Evolutionary conservation across 306 rosid genomes (phyloP).

Genomic region (Alnus rubra): DNA sequence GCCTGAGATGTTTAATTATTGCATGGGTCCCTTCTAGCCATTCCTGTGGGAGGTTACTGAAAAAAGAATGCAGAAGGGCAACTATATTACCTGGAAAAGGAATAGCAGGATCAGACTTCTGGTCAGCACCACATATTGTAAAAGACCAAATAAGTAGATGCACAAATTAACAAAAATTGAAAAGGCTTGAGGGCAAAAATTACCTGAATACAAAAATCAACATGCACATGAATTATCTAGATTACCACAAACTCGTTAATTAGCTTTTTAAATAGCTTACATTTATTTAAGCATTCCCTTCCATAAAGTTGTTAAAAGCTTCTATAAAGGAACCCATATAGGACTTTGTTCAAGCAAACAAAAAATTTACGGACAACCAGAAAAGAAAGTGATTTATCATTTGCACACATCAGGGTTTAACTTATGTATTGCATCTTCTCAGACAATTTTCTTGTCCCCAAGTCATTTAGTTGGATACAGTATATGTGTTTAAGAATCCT

Average conservation of each 20-base stretch:
- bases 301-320: neutral
- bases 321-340: neutral
- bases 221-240: neutral
- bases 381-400: neutral
- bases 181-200: neutral
- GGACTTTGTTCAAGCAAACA: neutral
- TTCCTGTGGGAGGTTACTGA: slow-evolving; percentile 94
- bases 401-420: neutral
- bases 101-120: slow-evolving; percentile 25
- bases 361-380: neutral
- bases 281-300: neutral
- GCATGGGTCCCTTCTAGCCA: slow-evolving; percentile 87
- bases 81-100: slow-evolving; percentile 73
- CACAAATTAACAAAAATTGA: neutral
- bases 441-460: neutral
- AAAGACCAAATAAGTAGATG: neutral
- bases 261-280: neutral
- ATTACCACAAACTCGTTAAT: neutral
- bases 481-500: neutral
- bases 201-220: neutral
- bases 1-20: slow-evolving; percentile 82
- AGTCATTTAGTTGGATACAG: neutral
- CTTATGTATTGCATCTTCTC: neutral
- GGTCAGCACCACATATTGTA: slow-evolving; percentile 10
- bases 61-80: slow-evolving; percentile 92